Evolutionary conservation across 768 basidiomycete species (phyloP).

Genomic region (Panellus pusillus): DNA sequence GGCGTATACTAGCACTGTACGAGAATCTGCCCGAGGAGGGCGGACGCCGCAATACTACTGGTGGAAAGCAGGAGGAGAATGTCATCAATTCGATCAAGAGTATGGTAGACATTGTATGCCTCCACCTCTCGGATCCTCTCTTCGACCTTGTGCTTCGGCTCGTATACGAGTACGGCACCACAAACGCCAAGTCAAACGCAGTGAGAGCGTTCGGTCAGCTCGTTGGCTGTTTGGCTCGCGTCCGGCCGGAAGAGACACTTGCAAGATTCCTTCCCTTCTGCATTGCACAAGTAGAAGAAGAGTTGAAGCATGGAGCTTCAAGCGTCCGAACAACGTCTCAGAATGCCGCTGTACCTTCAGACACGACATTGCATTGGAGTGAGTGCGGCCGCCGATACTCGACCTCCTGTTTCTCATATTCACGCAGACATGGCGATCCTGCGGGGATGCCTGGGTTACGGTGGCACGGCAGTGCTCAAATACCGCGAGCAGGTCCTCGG

Average conservation of each 20-base stretch:
- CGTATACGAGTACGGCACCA: constrained; percentile 84
- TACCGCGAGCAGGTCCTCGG: constrained; percentile 65
- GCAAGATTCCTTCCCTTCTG: constrained; percentile 82
- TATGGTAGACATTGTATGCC: constrained; percentile 78
- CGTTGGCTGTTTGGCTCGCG: constrained; percentile 79
- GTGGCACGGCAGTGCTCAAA: constrained; percentile 63
- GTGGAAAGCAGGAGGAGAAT: constrained; percentile 79
- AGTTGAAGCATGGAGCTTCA: constrained; percentile 88
- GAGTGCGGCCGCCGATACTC: constrained; percentile 23
- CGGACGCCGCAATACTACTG: constrained; percentile 80
- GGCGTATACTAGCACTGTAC: constrained; percentile 77
- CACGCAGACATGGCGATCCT: constrained; percentile 73
- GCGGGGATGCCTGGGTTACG: constrained; percentile 78
- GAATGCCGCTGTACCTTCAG: constrained; percentile 72
- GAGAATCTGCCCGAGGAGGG: constrained; percentile 96
- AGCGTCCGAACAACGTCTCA: constrained; percentile 79
- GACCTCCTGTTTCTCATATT: constrained; percentile 2
- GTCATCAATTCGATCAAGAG: constrained; percentile 78
- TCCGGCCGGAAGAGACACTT: constrained; percentile 72
- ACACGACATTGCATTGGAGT: constrained; percentile 95
- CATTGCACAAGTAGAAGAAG: constrained; percentile 72
- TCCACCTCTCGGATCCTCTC: constrained; percentile 74
- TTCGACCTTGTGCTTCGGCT: constrained; percentile 86
- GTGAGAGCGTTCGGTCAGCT: constrained; percentile 89
- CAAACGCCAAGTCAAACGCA: constrained; percentile 88